Evolutionary conservation across 371 early-diverging fungal genomes (phyloP).

Genomic region (Syncephalastrum sp.): DNA sequence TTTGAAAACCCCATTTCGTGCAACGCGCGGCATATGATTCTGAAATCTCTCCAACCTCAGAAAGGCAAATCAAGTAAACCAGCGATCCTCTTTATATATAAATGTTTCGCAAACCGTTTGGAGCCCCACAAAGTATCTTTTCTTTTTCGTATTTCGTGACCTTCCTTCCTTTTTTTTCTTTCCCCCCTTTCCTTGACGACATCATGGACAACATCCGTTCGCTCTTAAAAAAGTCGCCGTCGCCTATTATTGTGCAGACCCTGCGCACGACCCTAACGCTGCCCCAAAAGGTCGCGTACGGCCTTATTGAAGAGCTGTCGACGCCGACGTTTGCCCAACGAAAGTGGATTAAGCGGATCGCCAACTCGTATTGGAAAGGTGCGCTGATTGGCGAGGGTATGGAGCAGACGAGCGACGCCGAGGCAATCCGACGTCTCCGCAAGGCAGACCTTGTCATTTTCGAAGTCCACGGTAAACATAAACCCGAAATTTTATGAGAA

Average conservation of each 20-base stretch:
- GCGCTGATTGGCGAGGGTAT: conserved; percentile 23
- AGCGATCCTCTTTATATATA: no score
- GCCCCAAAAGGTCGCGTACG: conserved; percentile 19
- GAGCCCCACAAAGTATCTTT: conserved; percentile 1
- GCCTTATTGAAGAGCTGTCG: conserved; percentile 21
- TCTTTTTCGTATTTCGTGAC: background rate
- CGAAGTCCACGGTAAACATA: conserved; percentile 30
- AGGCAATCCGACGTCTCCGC: conserved; percentile 19
- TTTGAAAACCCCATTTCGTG: no score
- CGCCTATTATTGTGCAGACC: conserved; percentile 13
- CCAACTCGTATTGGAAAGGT: conserved; percentile 22
- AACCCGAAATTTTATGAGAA: background rate
- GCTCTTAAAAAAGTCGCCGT: conserved; percentile 21
- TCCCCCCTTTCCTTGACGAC: conserved; percentile 5
- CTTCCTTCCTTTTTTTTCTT: conserved; percentile 2
- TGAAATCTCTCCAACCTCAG: no score
- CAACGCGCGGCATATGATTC: no score
- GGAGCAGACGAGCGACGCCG: conserved; percentile 17
- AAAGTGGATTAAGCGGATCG: conserved; percentile 23
- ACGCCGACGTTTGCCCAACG: conserved; percentile 16
- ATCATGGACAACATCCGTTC: conserved; percentile 23
- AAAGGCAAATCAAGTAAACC: no score
- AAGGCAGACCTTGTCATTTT: conserved; percentile 40
- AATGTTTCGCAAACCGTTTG: no score
- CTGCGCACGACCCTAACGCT: conserved; percentile 16